Percentiles rank a stretch among this genome's conserved stretches.
These are phyloP conservation scores for Aspergillus quadricinctus DNA, from an alignment of 2,329 filamentous ascomycete species.

Conservation along the genomic window DNA sequence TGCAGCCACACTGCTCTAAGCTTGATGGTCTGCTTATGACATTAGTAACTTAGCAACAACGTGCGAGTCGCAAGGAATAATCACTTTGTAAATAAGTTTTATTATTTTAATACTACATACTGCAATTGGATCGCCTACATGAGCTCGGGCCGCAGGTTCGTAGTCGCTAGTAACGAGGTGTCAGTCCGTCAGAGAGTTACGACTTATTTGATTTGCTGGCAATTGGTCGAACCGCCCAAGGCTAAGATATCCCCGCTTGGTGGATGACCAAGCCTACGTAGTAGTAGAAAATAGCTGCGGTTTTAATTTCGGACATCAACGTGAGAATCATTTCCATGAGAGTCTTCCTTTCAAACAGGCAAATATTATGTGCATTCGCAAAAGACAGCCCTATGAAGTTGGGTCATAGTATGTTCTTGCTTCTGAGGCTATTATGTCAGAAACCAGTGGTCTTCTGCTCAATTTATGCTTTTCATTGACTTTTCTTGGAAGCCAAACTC, in stretches of 20 bases:
- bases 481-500: no score
- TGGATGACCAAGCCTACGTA: not conserved
- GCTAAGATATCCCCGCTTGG: not conserved
- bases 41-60: not conserved
- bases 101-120: no score
- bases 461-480: not conserved
- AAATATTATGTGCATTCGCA: not conserved
- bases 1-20: conserved; percentile 14
- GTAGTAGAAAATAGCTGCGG: not conserved
- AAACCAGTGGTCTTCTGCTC: not conserved
- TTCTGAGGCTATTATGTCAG: not conserved
- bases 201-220: not conserved
- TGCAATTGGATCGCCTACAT: not conserved
- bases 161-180: conserved; percentile 1
- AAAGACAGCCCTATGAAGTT: no score
- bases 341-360: not conserved
- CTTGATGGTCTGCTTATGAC: conserved; percentile 6
- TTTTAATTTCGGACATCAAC: not conserved
- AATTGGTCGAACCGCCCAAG: not conserved
- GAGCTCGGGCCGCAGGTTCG: conserved; percentile 17
- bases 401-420: not conserved
- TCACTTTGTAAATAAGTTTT: not conserved
- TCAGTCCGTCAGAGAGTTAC: not conserved
- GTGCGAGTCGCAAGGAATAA: not conserved
- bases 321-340: not conserved